These are phyloP conservation scores for Pyrenula massariospora DNA, from an alignment of 495 filamentous ascomycete genomes.

Conservation along the genomic window DNA sequence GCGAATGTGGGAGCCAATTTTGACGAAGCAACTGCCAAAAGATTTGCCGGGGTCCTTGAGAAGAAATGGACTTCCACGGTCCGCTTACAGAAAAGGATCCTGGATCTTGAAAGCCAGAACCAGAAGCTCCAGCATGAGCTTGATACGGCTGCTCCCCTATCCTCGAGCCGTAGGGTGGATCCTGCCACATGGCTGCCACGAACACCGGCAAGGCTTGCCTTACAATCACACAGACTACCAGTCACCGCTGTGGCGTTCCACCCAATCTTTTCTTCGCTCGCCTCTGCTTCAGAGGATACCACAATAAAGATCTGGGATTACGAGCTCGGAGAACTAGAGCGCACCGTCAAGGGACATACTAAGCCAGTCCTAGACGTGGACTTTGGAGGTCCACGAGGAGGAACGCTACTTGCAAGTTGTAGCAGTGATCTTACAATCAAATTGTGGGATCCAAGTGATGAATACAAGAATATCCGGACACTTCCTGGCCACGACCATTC, in stretches of 20 bases:
- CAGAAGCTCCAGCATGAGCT: slow-evolving; percentile 65
- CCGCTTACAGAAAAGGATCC: slow-evolving; percentile 90
- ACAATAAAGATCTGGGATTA: slow-evolving; percentile 98
- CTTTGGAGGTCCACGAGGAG: slow-evolving; percentile 78
- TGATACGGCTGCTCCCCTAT: slow-evolving; percentile 75
- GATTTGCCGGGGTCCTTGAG: slow-evolving; percentile 81
- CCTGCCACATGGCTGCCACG: slow-evolving; percentile 79
- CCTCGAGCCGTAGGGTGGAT: slow-evolving; percentile 68
- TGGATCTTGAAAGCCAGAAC: slow-evolving; percentile 77
- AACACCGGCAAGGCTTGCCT: slow-evolving; percentile 64
- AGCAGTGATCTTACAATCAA: slow-evolving; percentile 89
- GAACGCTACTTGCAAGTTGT: slow-evolving; percentile 81
- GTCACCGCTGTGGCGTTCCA: slow-evolving; percentile 92
- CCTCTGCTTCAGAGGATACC: slow-evolving; percentile 85
- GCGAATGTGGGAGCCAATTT: slow-evolving; percentile 56
- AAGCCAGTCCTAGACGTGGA: slow-evolving; percentile 84
- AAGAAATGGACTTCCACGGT: slow-evolving; percentile 96
- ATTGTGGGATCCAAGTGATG: slow-evolving; percentile 86
- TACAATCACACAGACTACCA: slow-evolving; percentile 72
- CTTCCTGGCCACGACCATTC: slow-evolving; percentile 89
- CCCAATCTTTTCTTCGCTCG: slow-evolving; percentile 81
- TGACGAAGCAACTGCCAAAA: slow-evolving; percentile 66
- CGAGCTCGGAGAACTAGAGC: slow-evolving; percentile 86
- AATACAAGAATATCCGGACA: slow-evolving; percentile 92
- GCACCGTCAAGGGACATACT: slow-evolving; percentile 88